phyloP scores from a whole-genome alignment of 176 grass and related monocot genomes.

The Ampelocalamus luodianensis region DNA sequence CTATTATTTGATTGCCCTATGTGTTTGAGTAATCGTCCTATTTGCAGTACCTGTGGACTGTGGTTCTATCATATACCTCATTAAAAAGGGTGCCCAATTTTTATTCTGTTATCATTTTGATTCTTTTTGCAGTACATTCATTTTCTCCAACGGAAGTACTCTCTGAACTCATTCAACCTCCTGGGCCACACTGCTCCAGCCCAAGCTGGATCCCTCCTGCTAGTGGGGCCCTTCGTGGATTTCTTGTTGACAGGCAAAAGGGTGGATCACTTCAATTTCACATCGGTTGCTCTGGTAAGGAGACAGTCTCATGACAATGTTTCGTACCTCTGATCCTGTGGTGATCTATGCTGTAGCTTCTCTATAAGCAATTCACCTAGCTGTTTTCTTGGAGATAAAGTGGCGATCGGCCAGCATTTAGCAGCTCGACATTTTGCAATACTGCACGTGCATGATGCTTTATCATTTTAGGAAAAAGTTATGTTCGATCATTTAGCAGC shows the following conservation, averaged over 20 bases:
- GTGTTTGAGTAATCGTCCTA: slow-evolving; percentile 16
- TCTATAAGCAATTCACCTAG: background rate
- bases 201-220: slow-evolving; percentile 76
- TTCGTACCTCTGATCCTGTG: slow-evolving; percentile 1
- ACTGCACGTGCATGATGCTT: background rate
- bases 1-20: background rate
- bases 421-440: background rate
- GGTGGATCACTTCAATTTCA: slow-evolving; percentile 71
- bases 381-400: slow-evolving; percentile 31
- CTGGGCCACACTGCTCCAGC: slow-evolving; percentile 80
- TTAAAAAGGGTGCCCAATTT: background rate
- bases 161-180: slow-evolving; percentile 85
- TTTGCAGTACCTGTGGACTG: background rate
- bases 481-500: background rate
- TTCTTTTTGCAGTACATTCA: slow-evolving; percentile 70
- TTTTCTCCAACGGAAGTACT: slow-evolving; percentile 78
- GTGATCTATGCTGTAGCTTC: slow-evolving; percentile 19
- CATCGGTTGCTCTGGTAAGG: slow-evolving; percentile 68
- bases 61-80: background rate
- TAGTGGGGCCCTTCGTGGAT: slow-evolving; percentile 78
- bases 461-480: background rate
- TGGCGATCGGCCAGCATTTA: background rate
- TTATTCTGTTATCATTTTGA: slow-evolving; percentile 30
- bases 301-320: background rate
- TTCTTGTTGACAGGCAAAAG: slow-evolving; percentile 77